phyloP scores from a whole-genome alignment of 164 flowering plant genomes.

The Umbellularia californica region DNA sequence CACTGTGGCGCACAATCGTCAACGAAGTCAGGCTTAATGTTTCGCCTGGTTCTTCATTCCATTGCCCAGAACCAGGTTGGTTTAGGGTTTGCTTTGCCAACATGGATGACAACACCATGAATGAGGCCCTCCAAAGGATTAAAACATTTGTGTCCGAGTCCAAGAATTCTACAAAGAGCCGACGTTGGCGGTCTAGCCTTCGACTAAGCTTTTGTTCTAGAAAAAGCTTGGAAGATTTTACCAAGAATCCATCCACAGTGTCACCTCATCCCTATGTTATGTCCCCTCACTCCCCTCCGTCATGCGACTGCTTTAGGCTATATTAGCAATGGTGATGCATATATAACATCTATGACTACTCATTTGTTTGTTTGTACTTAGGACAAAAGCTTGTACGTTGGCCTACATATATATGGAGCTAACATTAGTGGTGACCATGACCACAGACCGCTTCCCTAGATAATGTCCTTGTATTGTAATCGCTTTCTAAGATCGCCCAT shows the following conservation, averaged over 20 bases:
- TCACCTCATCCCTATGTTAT: slow-evolving; percentile 11
- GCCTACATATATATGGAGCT: no score
- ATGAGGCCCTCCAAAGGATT: slow-evolving; percentile 11
- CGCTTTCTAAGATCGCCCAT: no score
- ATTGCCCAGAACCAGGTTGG: slow-evolving; percentile 90
- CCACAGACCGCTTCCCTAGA: no score
- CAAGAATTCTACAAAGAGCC: slow-evolving; percentile 20
- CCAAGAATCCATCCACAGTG: neutral
- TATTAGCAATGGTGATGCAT: no score
- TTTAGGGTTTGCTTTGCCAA: slow-evolving; percentile 33
- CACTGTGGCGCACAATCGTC: slow-evolving; percentile 60
- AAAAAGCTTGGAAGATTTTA: slow-evolving; percentile 30
- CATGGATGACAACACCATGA: slow-evolving; percentile 30
- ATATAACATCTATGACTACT: no score
- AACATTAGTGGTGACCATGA: no score
- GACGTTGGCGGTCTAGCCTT: slow-evolving; percentile 31
- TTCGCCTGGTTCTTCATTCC: slow-evolving; percentile 86
- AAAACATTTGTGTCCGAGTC: neutral
- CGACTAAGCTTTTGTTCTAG: slow-evolving; percentile 37
- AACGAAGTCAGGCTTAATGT: slow-evolving; percentile 78
- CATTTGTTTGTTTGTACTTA: no score
- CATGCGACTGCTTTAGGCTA: slow-evolving; percentile 36
- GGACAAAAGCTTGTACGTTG: no score
- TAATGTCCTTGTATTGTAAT: no score
- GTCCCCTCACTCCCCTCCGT: slow-evolving; percentile 61